These are phyloP conservation scores for Trichoderma erinaceum DNA, from an alignment of 495 filamentous ascomycete genomes.

Conservation along the genomic window DNA sequence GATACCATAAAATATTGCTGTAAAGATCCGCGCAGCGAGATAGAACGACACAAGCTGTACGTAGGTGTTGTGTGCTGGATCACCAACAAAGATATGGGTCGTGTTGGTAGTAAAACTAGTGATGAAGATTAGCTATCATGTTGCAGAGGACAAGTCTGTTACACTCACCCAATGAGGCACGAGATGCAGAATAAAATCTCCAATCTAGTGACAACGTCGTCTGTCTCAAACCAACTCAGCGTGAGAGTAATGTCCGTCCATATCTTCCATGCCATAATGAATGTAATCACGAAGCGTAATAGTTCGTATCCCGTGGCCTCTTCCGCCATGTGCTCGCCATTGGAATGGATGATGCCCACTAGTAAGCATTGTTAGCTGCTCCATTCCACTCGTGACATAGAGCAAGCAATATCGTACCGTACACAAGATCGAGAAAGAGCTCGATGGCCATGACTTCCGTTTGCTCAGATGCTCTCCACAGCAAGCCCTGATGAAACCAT, in stretches of 20 bases:
- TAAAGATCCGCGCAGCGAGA: conserved; percentile 47
- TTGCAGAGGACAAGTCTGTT: background rate
- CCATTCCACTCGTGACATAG: conserved; percentile 2
- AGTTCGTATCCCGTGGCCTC: conserved; percentile 43
- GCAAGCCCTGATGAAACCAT: conserved; percentile 55
- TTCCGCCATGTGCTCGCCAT: conserved; percentile 50
- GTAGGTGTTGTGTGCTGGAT: conserved; percentile 35
- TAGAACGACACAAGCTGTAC: conserved; percentile 50
- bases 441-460: conserved; percentile 53
- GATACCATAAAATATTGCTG: conserved; percentile 35
- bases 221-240: conserved; percentile 52
- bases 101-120: conserved; percentile 50
- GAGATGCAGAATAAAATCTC: conserved; percentile 49
- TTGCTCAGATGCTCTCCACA: conserved; percentile 48
- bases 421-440: conserved; percentile 48
- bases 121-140: conserved; percentile 8
- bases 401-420: conserved; percentile 21
- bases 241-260: conserved; percentile 49
- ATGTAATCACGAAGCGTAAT: conserved; percentile 47
- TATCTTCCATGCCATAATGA: conserved; percentile 54
- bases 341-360: conserved; percentile 57
- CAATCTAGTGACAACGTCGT: conserved; percentile 51
- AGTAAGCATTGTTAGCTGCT: conserved; percentile 24
- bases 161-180: conserved; percentile 42
- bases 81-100: conserved; percentile 39